Conservation (phyloP, 306 rosid species). For the Neltuma alba region DNA sequence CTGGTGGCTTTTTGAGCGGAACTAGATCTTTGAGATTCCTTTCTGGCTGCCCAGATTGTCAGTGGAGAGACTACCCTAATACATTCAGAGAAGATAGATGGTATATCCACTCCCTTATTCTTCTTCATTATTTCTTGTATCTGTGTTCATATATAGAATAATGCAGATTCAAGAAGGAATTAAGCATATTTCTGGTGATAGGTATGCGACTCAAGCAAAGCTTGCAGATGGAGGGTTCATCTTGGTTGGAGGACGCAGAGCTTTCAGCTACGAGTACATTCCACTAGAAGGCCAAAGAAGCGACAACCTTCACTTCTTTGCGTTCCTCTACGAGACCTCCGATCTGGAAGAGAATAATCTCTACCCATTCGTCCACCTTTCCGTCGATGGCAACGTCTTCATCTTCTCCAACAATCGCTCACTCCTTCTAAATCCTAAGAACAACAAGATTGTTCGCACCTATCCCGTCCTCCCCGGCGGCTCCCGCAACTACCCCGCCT, state of each 20-base stretch:
- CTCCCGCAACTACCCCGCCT: conserved; percentile 86
- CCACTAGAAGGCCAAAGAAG: conserved; percentile 50
- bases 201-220: conserved; percentile 61
- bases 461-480: conserved; percentile 63
- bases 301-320: conserved; percentile 25
- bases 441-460: conserved; percentile 50
- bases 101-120: conserved; percentile 32
- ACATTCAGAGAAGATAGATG: conserved; percentile 63
- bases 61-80: conserved; percentile 47
- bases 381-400: conserved; percentile 74
- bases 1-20: conserved; percentile 77
- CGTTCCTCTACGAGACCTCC: conserved; percentile 68
- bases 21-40: conserved; percentile 50
- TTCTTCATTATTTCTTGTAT: too few relatives aligned
- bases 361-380: conserved; percentile 74
- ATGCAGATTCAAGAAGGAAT: too few relatives aligned
- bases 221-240: conserved; percentile 59
- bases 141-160: too few relatives aligned
- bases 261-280: conserved; percentile 67
- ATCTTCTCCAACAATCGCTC: conserved; percentile 84
- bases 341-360: conserved; percentile 92
- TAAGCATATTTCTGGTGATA: too few relatives aligned
- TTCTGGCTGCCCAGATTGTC: conserved; percentile 52
- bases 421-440: conserved; percentile 53
- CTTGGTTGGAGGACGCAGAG: conserved; percentile 71